These are phyloP conservation scores for Backusella mclennaniae DNA, from an alignment of 192 early-diverging fungal genomes.

Conservation along the genomic window DNA sequence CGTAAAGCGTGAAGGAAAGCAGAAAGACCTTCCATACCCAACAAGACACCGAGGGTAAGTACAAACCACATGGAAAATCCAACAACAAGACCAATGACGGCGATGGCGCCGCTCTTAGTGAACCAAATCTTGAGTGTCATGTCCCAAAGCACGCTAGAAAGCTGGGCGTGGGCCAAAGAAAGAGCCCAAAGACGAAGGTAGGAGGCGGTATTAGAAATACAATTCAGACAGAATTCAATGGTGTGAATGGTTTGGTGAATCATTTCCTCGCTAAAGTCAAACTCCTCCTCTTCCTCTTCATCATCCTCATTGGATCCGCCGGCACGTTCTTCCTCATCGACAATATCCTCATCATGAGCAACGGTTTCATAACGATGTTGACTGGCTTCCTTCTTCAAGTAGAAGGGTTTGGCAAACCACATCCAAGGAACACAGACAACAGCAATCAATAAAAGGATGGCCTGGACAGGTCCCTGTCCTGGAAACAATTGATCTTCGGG, in stretches of 20 bases:
- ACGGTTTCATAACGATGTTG: constrained; percentile 69
- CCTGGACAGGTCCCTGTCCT: constrained; percentile 86
- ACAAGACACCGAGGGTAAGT: constrained; percentile 74
- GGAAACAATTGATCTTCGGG: constrained; percentile 72
- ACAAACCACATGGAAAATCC: constrained; percentile 89
- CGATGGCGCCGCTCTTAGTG: constrained; percentile 45
- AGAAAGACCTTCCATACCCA: constrained; percentile 86
- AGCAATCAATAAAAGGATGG: constrained; percentile 76
- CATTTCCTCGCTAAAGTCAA: constrained; percentile 96
- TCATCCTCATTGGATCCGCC: constrained; percentile 68
- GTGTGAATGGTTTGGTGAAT: constrained; percentile 98
- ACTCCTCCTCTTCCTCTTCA: constrained; percentile 42
- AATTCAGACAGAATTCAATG: constrained; percentile 95
- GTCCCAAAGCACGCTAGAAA: constrained; percentile 95
- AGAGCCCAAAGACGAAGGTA: constrained; percentile 99
- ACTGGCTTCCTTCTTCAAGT: constrained; percentile 79
- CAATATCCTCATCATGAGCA: constrained; percentile 38
- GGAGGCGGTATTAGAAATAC: constrained; percentile 98
- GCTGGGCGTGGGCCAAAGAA: constrained; percentile 95
- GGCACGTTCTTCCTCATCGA: constrained; percentile 37
- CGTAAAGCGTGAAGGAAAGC: constrained; percentile 90
- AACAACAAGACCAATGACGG: constrained; percentile 69
- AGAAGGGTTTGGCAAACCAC: constrained; percentile 90
- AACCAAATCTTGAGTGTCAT: constrained; percentile 78
- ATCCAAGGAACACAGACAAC: constrained; percentile 96